Evolutionary conservation across 2,329 filamentous ascomycete species (phyloP).

Genomic region (Colletotrichum sp.): DNA sequence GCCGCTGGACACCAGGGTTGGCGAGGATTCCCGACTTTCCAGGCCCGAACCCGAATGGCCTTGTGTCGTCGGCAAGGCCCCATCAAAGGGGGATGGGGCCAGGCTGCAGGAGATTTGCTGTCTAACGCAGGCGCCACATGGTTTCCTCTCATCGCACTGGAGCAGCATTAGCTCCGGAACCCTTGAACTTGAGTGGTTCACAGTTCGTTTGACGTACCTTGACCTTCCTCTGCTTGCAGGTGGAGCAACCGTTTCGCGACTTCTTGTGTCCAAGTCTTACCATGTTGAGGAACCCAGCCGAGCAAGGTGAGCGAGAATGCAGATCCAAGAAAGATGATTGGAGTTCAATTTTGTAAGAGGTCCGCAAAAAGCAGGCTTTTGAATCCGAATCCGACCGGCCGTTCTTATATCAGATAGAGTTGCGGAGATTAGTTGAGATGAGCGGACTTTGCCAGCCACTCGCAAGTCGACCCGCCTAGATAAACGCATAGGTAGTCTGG

Average conservation of each 20-base stretch:
- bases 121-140: background rate
- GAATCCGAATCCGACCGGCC: background rate
- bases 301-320: background rate
- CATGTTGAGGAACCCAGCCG: background rate
- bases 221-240: background rate
- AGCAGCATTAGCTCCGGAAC: background rate
- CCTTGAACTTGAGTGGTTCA: accelerated
- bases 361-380: background rate
- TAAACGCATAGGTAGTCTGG: background rate
- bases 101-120: background rate
- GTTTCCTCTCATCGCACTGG: background rate
- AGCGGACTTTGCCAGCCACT: background rate
- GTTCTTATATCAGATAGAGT: background rate
- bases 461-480: background rate
- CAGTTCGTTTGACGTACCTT: background rate
- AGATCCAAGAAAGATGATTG: accelerated
- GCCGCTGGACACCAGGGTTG: background rate
- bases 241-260: background rate
- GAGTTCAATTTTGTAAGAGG: background rate
- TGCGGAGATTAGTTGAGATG: background rate
- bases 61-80: background rate
- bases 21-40: background rate
- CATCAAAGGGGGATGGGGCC: background rate
- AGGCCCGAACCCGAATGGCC: background rate
- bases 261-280: background rate